phyloP scores from a whole-genome alignment of 495 filamentous ascomycete species.

The Annulohypoxylon stygium region DNA sequence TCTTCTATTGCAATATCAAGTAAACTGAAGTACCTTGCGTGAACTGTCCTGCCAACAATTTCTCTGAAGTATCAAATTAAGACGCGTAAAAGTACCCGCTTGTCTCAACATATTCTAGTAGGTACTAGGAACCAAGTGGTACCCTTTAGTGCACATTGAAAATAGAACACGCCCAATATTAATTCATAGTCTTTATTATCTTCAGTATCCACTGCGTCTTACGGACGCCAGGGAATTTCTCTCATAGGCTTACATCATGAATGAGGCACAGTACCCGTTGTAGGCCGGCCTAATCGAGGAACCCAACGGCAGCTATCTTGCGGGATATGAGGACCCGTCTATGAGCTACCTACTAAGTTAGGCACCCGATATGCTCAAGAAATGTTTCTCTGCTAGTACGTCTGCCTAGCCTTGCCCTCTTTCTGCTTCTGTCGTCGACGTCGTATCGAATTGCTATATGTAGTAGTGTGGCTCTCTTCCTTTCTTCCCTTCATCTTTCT shows the following conservation, averaged over 20 bases:
- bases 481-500: not conserved
- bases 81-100: not conserved
- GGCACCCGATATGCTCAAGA: constrained; percentile 23
- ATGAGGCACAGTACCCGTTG: constrained; percentile 16
- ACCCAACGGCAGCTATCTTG: constrained; percentile 26
- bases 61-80: too few species aligned
- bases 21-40: too few species aligned
- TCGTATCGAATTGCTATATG: constrained; percentile 39
- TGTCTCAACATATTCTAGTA: not conserved
- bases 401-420: constrained; percentile 14
- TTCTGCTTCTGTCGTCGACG: constrained; percentile 24
- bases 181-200: constrained; percentile 18
- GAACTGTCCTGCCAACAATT: too few species aligned
- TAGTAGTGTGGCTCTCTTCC: not conserved
- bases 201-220: constrained; percentile 13
- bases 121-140: too few species aligned
- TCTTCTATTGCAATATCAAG: not conserved
- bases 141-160: not conserved
- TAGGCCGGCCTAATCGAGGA: not conserved
- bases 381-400: constrained; percentile 20
- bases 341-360: constrained; percentile 23
- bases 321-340: constrained; percentile 1
- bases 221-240: constrained; percentile 9
- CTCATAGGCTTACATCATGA: constrained; percentile 21
- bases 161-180: not conserved